Conservation (phyloP, 345 rosid genomes). For the Passiflora organensis region DNA sequence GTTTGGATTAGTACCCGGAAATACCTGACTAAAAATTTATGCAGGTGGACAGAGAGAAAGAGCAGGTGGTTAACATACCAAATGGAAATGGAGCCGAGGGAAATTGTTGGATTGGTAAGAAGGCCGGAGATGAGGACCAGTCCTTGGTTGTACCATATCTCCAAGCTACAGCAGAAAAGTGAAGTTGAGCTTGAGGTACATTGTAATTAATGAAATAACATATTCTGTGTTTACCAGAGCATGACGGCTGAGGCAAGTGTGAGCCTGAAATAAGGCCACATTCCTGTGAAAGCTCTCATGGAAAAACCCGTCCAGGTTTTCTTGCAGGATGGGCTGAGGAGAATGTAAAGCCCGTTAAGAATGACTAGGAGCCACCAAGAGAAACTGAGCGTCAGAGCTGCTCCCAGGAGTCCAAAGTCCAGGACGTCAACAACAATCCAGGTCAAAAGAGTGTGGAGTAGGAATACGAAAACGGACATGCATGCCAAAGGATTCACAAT, state of each 20-base stretch:
- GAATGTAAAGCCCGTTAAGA: constrained; percentile 48
- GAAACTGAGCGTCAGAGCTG: constrained; percentile 57
- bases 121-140: constrained; percentile 81
- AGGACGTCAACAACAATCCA: constrained; percentile 55
- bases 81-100: constrained; percentile 83
- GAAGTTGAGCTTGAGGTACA: too few relatives aligned
- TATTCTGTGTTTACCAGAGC: constrained; percentile 54
- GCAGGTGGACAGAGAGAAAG: not conserved
- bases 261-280: constrained; percentile 94
- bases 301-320: constrained; percentile 87
- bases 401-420: constrained; percentile 63
- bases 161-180: constrained; percentile 58
- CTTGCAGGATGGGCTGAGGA: constrained; percentile 61
- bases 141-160: constrained; percentile 96
- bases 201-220: not conserved
- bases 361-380: constrained; percentile 80
- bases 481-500: constrained; percentile 85
- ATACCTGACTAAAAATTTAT: too few relatives aligned
- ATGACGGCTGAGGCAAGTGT: constrained; percentile 81
- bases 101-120: constrained; percentile 60
- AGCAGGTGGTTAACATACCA: constrained; percentile 38
- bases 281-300: constrained; percentile 50
- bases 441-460: constrained; percentile 57
- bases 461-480: constrained; percentile 67
- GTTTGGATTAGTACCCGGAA: not conserved